phyloP scores from a whole-genome alignment of 768 basidiomycete species.

The Serendipita indica region DNA sequence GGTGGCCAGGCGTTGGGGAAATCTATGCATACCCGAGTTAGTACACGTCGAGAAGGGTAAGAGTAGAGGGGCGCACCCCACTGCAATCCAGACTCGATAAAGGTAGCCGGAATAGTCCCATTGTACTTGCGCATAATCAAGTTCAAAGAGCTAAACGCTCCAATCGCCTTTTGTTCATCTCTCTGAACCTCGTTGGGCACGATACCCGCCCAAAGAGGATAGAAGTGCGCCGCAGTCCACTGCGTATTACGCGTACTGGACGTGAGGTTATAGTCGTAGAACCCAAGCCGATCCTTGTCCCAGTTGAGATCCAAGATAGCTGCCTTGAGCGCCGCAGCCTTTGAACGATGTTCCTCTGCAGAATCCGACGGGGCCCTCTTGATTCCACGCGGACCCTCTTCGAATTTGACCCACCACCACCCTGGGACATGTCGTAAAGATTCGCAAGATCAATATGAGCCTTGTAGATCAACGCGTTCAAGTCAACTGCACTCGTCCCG shows the following conservation, averaged over 20 bases:
- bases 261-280: constrained; percentile 80
- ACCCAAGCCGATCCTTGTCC: constrained; percentile 68
- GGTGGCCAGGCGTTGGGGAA: constrained; percentile 82
- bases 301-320: constrained; percentile 79
- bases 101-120: constrained; percentile 71
- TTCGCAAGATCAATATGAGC: constrained; percentile 44
- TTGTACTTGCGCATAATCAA: constrained; percentile 63
- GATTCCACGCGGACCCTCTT: not conserved
- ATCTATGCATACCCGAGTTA: constrained; percentile 12
- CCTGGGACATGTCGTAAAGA: constrained; percentile 30
- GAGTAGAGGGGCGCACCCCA: constrained; percentile 34
- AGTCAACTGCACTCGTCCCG: constrained; percentile 53
- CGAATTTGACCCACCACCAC: not conserved
- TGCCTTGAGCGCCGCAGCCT: constrained; percentile 41
- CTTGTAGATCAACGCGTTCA: constrained; percentile 75
- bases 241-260: constrained; percentile 46
- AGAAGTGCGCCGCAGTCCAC: constrained; percentile 65
- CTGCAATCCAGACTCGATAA: constrained; percentile 64
- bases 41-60: constrained; percentile 12
- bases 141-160: constrained; percentile 59
- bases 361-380: not conserved
- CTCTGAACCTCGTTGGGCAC: constrained; percentile 53
- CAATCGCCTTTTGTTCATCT: constrained; percentile 45
- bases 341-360: constrained; percentile 35
- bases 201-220: constrained; percentile 79